A percentile compares a stretch with the other conserved stretches of the same genome.
phyloP scores from a whole-genome alignment of 345 rosid species.

The Melaleuca alternifolia region DNA sequence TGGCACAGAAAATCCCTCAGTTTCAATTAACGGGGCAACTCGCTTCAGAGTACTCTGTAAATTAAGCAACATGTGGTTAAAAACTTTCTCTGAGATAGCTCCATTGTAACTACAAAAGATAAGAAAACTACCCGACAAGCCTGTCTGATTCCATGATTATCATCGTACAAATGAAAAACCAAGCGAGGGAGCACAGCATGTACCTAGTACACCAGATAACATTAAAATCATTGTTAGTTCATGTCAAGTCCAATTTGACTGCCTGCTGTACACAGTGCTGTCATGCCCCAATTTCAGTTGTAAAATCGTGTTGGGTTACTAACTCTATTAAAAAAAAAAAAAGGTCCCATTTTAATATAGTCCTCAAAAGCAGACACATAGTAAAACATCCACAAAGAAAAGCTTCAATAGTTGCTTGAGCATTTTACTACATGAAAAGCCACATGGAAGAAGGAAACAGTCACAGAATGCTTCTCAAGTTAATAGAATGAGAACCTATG shows the following conservation, averaged over 20 bases:
- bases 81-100: not conserved
- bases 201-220: constrained; percentile 30
- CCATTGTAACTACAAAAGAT: not conserved
- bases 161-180: constrained; percentile 75
- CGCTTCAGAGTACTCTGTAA: constrained; percentile 60
- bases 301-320: not conserved
- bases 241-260: not conserved
- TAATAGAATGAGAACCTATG: not conserved
- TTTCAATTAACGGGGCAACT: constrained; percentile 57
- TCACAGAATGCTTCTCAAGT: not conserved
- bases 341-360: not conserved
- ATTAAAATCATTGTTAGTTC: not conserved
- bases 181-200: constrained; percentile 77
- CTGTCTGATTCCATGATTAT: constrained; percentile 60
- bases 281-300: not conserved
- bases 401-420: not conserved
- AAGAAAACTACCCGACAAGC: constrained; percentile 70
- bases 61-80: constrained; percentile 10
- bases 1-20: constrained; percentile 38
- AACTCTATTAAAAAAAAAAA: not conserved
- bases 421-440: not conserved
- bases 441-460: not conserved
- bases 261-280: not conserved
- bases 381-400: not conserved
- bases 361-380: not conserved